Base-by-base conservation (phyloP, 306 rosid genomes). In the Spatholobus suberectus region DNA sequence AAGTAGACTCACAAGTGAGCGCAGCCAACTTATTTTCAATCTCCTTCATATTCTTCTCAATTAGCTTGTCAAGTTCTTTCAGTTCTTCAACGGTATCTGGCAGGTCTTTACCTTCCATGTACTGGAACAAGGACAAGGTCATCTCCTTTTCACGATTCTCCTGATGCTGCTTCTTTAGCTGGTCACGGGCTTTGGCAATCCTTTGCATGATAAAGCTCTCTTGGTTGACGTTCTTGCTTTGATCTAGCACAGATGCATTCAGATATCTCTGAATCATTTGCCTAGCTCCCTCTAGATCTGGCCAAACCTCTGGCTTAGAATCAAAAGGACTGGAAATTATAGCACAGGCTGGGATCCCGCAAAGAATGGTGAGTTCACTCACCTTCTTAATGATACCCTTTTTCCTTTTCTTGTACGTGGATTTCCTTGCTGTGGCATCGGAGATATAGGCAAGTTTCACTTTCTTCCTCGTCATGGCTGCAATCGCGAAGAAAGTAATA, bases 321-420 rank as follows among this genome's bases (percentile, higher is more conserved):
- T 88, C 87, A 17, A 84, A 88, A 2, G 90, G 89, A 59, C 83
- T 86, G 1, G 80, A 81, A 17, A 94, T 80, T 17, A 94, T 76
- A 4, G 92, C 92, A 10, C 94, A 92, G 0, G 93, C 91, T 1
- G 86, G 80, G 46, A 92, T 77, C 13, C 82, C 96, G 34, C 97
- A 92, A 0, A 91, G 90, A 10, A 89, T 87, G 17, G 77, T 84
- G 3, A 94, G 84, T 54, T 91, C 98, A 4, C 41, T 65, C 35
- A 89, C 81, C 83, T 88, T 92, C 79, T 92, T 94, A 37, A 89
- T 7, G 2, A 94, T 69, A 8, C 96, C 93, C 72, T 63, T 90
- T 89, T 89, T 91, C 83, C 91, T 86, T 87, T 91, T 91, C 89
- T 86, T 89, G 70, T 59, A 92, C 0, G 92, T 89, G 5, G 89